Base-by-base conservation (phyloP, 495 filamentous ascomycete species). In the Chaetomidium leptoderma region DNA sequence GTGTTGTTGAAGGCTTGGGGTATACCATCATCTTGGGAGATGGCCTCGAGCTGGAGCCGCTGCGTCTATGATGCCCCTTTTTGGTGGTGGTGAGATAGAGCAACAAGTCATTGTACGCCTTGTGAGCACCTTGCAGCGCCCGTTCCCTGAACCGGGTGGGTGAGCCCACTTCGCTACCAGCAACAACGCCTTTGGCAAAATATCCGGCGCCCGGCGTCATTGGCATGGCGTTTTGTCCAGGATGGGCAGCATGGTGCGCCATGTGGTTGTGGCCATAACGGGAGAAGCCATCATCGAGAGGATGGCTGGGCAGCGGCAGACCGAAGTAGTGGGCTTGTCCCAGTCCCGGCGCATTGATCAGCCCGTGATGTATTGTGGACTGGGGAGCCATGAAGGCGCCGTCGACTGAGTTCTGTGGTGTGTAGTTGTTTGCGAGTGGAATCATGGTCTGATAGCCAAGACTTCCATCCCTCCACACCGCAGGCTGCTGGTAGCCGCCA, bases 51-150 rank as follows among this genome's bases (percentile, higher is more conserved):
- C 59, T 44, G 21, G 66, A 60, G 6, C 67, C 57, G 17, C 46
- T 48, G 47, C 59, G 63, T 13, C 64, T 67, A 32, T 68, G 67
- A 16, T 72, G 61, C 10, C 70, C 67, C 60, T 76, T 85, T 60
- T 79, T 82, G 42, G 71, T 78, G 55, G 85, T 81, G 45, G 92
- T 86, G 9, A 95, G 80, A 55, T 83, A 87, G 10, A 85, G 76
- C 23, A 97, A 74, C 4, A 98, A 81, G 63, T 96, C 89, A 36
- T 91, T 83, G 73, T 98, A 97, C 23, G 92, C 84, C 50, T 82
- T 80, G 68, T 97, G 89, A 30, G 93, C 93, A 83, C 88, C 92
- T 16, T 86, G 79, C 43, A 96, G 77, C 6, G 87, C 83, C 60
- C 86, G 88, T 68, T 97, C 92, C 60, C 87, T 88, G 67, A 89